Evolutionary conservation across 169 alveolate genomes (phyloP).

Genomic region (Eimeria brunetti): DNA sequence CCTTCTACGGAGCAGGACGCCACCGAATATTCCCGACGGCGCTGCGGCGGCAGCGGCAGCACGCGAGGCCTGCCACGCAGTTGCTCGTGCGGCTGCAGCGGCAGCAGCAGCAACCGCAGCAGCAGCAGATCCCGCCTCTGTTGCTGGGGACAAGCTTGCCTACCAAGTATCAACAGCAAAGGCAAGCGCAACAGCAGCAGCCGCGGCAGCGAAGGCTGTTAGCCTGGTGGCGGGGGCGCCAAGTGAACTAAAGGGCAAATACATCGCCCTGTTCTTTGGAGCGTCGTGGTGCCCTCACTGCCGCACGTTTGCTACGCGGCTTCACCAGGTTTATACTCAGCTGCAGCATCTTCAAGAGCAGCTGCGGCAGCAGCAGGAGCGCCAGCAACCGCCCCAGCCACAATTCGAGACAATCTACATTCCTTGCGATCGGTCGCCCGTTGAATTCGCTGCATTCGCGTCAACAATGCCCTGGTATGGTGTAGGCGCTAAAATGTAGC

Average conservation of each 20-base stretch:
- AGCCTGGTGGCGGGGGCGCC: conserved; percentile 34
- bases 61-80: neutral
- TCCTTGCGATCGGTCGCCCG: conserved; percentile 26
- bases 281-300: conserved; percentile 73
- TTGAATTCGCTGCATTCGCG: conserved; percentile 60
- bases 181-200: neutral
- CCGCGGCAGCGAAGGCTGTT: conserved; percentile 13
- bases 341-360: conserved; percentile 22
- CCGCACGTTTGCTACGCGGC: conserved; percentile 26
- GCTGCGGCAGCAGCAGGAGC: conserved; percentile 12
- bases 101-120: conserved; percentile 28
- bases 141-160: neutral
- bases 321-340: conserved; percentile 51
- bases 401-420: conserved; percentile 56
- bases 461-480: conserved; percentile 72
- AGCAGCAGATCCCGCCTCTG: neutral
- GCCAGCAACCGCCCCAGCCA: neutral
- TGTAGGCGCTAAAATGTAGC: neutral
- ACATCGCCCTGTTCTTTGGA: conserved; percentile 58
- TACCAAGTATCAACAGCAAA: neutral
- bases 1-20: conserved; percentile 33
- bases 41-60: conserved; percentile 8
- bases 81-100: conserved; percentile 11
- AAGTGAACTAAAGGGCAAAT: conserved; percentile 53
- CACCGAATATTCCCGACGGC: neutral